Base-by-base conservation (phyloP, 2,329 filamentous ascomycete species). In the Teratosphaeria nubilosa region DNA sequence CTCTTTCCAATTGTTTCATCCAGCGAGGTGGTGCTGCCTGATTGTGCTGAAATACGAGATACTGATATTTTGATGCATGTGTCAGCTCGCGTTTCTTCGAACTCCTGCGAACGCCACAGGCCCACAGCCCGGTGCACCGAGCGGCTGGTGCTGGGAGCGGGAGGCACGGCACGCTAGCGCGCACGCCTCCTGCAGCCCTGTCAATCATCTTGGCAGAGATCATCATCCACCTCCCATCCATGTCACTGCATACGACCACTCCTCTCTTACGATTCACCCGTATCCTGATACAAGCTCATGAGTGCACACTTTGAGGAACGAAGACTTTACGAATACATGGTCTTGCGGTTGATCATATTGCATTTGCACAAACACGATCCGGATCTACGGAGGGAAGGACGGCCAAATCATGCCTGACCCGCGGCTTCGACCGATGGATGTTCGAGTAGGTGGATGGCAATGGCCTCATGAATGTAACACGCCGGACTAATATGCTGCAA, bases 401-500 rank as follows among this genome's bases (percentile, higher is more conserved):
- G 30, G 55, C 48, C 14, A 34, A n/a, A 58, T 24, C 20, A 60
- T 60, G 58, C 58, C 58, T 34, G 48, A 60, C 27, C 31, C 58
- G 24, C 58, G 54, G 27, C 58, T 56, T 13, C 45, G 51, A 53
- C 51, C 51, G 25, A 53, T 53, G 51, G 31, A 53, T 30, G 31
- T 53, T 14, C 51, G 51, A 9, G 51, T 53, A 27, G 6, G 41
- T 51, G 16, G 41, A 16, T 48, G 41, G 22, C n/a, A 6, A 48
- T 10, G 1, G 41, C 41, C 41, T 20, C 11, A 16, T 48, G 41
- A 3, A 37, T 37, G 16, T 5, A 5, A 32, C 31, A 30, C 27
- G 27, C 27, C 5, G 27, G 56, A 59, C 62, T 64, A 58, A 65
- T 56, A 13, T 24, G 45, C 45, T 20, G 10, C 13, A 45, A 54